Evolutionary conservation across 192 early-diverging fungal species (phyloP).

Genomic region (Spinellus fusiger): DNA sequence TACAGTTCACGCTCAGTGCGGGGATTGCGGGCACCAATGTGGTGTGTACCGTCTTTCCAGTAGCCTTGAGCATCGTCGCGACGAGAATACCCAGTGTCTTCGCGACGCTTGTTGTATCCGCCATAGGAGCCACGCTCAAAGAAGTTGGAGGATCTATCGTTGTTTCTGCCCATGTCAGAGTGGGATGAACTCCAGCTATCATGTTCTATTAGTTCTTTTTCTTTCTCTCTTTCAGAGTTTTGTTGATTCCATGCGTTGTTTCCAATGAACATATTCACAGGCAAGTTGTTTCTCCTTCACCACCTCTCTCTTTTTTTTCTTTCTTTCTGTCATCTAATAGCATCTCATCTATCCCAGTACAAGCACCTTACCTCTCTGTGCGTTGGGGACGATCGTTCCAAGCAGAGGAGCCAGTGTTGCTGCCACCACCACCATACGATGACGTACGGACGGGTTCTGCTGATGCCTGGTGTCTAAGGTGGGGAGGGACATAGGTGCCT

Average conservation of each 20-base stretch:
- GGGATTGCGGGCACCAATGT: constrained; percentile 70
- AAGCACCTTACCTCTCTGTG: not conserved
- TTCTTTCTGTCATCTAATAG: not conserved
- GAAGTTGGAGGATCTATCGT: constrained; percentile 28
- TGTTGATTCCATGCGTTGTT: not conserved
- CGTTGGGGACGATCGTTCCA: constrained; percentile 16
- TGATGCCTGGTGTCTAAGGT: constrained; percentile 44
- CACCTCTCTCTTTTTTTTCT: not conserved
- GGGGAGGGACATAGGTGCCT: constrained; percentile 62
- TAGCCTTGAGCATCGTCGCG: constrained; percentile 44
- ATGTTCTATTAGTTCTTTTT: not conserved
- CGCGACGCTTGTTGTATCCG: constrained; percentile 34
- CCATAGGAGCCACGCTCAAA: constrained; percentile 35
- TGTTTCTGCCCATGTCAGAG: constrained; percentile 32
- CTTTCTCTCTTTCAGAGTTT: not conserved
- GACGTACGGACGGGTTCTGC: constrained; percentile 11
- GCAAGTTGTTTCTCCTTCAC: not conserved
- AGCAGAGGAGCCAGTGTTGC: constrained; percentile 32
- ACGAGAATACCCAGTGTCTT: constrained; percentile 34
- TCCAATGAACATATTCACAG: not conserved
- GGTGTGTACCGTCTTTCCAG: constrained; percentile 77
- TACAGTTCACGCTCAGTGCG: constrained; percentile 79
- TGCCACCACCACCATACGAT: constrained; percentile 21
- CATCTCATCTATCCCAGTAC: not conserved
- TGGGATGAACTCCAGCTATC: constrained; percentile 16